phyloP scores from a whole-genome alignment of 2,329 filamentous ascomycete genomes.

The Trichoderma sp. region DNA sequence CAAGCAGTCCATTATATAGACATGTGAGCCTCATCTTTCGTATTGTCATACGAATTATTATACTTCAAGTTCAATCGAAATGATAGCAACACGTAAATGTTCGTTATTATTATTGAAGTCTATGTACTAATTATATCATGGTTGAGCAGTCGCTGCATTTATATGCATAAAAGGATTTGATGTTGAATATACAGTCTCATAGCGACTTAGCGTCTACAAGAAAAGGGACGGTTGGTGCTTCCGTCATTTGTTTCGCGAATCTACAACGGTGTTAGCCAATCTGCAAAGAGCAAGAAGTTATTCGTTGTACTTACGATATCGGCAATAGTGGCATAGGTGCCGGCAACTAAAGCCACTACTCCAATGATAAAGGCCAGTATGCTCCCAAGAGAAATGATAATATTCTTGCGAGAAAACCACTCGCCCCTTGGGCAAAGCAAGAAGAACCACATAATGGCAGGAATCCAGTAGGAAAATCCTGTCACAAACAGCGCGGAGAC shows the following conservation, averaged over 20 bases:
- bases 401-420: slow-evolving; percentile 36
- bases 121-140: neutral
- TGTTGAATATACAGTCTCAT: neutral
- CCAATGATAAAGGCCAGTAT: slow-evolving; percentile 38
- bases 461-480: slow-evolving; percentile 34
- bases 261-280: slow-evolving; percentile 24
- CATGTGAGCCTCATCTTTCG: no score
- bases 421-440: slow-evolving; percentile 31
- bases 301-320: slow-evolving; percentile 37
- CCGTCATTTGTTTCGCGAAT: slow-evolving; percentile 33
- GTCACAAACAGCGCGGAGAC: slow-evolving; percentile 52
- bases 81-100: neutral
- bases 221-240: slow-evolving; percentile 31
- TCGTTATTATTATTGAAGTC: neutral
- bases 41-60: neutral
- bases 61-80: neutral
- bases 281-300: neutral
- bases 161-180: neutral
- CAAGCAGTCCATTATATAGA: no score
- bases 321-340: slow-evolving; percentile 38
- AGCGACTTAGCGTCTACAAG: slow-evolving; percentile 27
- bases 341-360: slow-evolving; percentile 36
- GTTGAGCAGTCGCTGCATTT: neutral
- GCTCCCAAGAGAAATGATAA: slow-evolving; percentile 35
- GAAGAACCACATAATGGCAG: slow-evolving; percentile 35